A percentile compares a stretch with the other conserved stretches of the same genome.
phyloP scores from a whole-genome alignment of 805 yeast species.

The Lachancea sp. region DNA sequence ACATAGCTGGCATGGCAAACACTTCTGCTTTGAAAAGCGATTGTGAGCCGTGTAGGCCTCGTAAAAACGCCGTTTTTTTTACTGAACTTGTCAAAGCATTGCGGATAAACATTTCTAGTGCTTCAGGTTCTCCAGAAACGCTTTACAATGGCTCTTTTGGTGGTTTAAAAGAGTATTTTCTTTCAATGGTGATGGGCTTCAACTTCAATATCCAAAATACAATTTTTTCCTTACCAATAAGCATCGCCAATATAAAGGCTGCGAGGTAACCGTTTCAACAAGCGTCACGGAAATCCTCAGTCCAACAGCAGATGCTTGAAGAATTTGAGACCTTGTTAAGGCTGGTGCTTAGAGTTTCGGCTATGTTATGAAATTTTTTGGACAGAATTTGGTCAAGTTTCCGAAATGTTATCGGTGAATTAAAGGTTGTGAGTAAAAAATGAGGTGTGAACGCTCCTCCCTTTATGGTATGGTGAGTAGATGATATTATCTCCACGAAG shows the following conservation, averaged over 20 bases:
- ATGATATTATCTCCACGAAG: too few relatives aligned
- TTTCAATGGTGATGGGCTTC: not conserved
- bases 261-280: not conserved
- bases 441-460: too few relatives aligned
- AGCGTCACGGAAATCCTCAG: not conserved
- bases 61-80: not conserved
- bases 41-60: constrained; percentile 24
- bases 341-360: too few relatives aligned
- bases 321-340: too few relatives aligned
- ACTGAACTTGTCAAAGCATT: constrained; percentile 1
- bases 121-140: not conserved
- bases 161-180: not conserved
- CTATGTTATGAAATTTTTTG: too few relatives aligned
- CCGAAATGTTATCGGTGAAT: too few relatives aligned
- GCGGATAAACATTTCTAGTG: constrained; percentile 1
- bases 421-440: too few relatives aligned
- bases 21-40: constrained; percentile 30
- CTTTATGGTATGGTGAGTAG: too few relatives aligned
- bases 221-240: constrained; percentile 1
- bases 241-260: not conserved
- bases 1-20: constrained; percentile 96
- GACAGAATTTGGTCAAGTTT: too few relatives aligned
- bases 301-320: too few relatives aligned
- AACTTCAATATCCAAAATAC: not conserved
- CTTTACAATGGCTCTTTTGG: too few relatives aligned